A percentile compares a stretch with the other conserved stretches of the same genome.
Evolutionary conservation across 805 yeast species (phyloP).

Genomic region (Metschnikowia sp.): DNA sequence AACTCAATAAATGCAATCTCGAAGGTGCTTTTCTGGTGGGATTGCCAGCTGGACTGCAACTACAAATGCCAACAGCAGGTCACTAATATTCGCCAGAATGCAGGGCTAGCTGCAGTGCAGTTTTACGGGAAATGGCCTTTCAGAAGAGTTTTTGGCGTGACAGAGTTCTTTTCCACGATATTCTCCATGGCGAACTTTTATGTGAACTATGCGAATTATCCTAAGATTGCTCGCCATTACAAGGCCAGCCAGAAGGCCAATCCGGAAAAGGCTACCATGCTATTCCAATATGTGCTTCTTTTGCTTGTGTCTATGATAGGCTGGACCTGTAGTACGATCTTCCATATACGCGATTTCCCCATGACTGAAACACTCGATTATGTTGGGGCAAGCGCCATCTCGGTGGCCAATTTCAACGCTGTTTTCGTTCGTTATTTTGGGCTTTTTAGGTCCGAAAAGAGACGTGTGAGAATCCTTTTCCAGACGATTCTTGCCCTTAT

Average conservation of each 20-base stretch:
- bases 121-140: slow-evolving; percentile 47
- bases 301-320: slow-evolving; percentile 30
- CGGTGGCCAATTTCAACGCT: slow-evolving; percentile 35
- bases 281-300: slow-evolving; percentile 28
- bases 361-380: slow-evolving; percentile 41
- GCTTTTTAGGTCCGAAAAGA: slow-evolving; percentile 18
- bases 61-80: slow-evolving; percentile 39
- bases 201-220: slow-evolving; percentile 28
- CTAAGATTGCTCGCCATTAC: slow-evolving; percentile 26
- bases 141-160: slow-evolving; percentile 31
- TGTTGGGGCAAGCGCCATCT: slow-evolving; percentile 39
- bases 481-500: slow-evolving; percentile 19
- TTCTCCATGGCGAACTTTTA: slow-evolving; percentile 37
- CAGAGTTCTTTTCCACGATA: slow-evolving; percentile 33
- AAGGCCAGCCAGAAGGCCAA: slow-evolving; percentile 17
- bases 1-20: slow-evolving; percentile 18
- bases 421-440: slow-evolving; percentile 30
- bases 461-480: slow-evolving; percentile 12
- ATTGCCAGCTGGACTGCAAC: slow-evolving; percentile 34
- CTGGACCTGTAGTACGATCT: slow-evolving; percentile 37
- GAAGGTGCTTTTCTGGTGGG: slow-evolving; percentile 28
- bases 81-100: slow-evolving; percentile 20
- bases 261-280: slow-evolving; percentile 22
- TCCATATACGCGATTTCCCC: slow-evolving; percentile 37
- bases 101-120: slow-evolving; percentile 31